These are phyloP conservation scores for Solanum pinnatisectum DNA, from an alignment of 257 asterid species.

Conservation along the genomic window DNA sequence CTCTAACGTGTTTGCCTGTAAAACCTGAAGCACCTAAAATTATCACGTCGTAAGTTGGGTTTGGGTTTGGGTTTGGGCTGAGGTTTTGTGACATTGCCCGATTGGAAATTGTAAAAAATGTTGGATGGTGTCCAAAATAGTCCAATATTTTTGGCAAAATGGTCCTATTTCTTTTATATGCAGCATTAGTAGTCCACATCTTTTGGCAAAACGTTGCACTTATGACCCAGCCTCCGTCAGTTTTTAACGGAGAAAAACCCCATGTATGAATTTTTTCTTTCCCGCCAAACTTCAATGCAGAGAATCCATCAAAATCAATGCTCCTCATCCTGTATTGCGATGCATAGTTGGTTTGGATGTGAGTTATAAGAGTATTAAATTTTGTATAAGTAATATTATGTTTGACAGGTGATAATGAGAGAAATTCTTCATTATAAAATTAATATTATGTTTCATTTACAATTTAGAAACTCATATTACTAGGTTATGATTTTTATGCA, in stretches of 20 bases:
- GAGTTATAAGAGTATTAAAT: too few relatives aligned
- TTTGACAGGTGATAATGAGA: too few relatives aligned
- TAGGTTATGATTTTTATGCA: too few relatives aligned
- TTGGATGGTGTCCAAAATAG: background rate
- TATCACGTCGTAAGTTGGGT: slow-evolving; percentile 32
- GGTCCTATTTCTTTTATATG: background rate
- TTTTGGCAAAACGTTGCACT: background rate
- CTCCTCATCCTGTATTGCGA: background rate
- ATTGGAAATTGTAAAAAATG: background rate
- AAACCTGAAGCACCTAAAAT: slow-evolving; percentile 87
- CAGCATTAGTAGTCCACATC: background rate
- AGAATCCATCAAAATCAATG: background rate
- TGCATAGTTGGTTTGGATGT: too few relatives aligned
- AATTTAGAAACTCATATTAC: too few relatives aligned
- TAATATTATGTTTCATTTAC: too few relatives aligned
- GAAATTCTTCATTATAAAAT: too few relatives aligned
- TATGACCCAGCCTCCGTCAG: background rate
- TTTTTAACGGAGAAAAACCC: background rate
- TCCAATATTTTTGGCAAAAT: background rate
- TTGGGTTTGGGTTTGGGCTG: background rate
- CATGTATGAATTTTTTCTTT: background rate
- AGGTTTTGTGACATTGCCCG: background rate
- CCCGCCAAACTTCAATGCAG: background rate
- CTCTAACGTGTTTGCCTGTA: slow-evolving; percentile 83
- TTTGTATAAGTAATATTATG: too few relatives aligned